Percentiles rank a stretch among this genome's conserved stretches.
phyloP scores from a whole-genome alignment of 169 alveolate species.

The Plasmodium fragile region DNA sequence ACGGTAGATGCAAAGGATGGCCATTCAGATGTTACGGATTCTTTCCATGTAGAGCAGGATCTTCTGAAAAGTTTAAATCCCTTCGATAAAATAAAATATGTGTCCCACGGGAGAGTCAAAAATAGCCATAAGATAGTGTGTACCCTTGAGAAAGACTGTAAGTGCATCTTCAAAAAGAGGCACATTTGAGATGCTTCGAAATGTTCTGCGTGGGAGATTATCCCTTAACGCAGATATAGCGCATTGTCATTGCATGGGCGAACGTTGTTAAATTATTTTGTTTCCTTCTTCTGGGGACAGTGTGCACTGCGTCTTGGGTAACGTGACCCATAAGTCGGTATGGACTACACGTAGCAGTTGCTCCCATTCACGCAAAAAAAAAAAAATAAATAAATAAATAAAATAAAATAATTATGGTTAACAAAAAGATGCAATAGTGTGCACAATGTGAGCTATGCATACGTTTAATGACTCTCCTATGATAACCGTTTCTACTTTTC shows the following conservation, averaged over 20 bases:
- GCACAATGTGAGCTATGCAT: background rate
- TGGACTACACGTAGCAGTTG: background rate
- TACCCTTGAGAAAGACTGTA: conserved; percentile 20
- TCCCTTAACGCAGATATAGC: background rate
- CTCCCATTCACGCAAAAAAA: background rate
- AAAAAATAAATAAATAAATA: no score
- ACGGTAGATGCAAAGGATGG: background rate
- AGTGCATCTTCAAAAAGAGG: background rate
- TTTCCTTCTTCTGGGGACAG: background rate
- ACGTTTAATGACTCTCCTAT: background rate
- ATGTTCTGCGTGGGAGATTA: background rate
- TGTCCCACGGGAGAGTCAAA: background rate
- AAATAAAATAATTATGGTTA: background rate
- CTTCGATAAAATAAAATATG: conserved; percentile 18
- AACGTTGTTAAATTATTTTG: background rate
- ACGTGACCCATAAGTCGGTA: background rate
- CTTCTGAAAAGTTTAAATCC: background rate
- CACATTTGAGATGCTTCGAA: background rate
- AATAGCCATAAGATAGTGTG: background rate
- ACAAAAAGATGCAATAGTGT: background rate
- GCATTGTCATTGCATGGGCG: background rate
- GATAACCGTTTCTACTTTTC: background rate
- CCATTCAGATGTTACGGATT: background rate
- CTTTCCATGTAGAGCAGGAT: background rate
- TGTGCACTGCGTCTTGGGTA: background rate